Evolutionary conservation across 1,284 basidiomycete genomes (phyloP), one percentile per base, ranked within the genome.

Genomic region (Prillingera fragicola): DNA sequence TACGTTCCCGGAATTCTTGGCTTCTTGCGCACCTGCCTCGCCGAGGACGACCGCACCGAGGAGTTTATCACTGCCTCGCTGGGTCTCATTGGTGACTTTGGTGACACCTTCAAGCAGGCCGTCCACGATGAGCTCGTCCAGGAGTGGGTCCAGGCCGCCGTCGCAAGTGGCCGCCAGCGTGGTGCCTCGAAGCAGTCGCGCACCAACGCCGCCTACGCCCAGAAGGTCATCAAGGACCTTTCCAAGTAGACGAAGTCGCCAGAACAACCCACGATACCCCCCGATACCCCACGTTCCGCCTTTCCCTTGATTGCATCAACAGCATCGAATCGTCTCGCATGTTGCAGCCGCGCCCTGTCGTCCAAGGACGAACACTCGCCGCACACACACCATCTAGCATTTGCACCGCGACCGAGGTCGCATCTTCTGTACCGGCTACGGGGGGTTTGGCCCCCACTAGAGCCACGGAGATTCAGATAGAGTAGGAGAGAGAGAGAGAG

Each of bases 71-170:
- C 84, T 56, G 73, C 88, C 25, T 79, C 80, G 5, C 83, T 86
- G 52, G 91, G 91, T 27, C 77, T 95, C 19, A 75, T 98, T 44
- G 95, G 95, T 48, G 94, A 99, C 65, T 76, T 98, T 33, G 92
- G 90, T 1, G 87, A 91, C 61, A 78, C 81, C 15, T 95, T 83
- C 34, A 76, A 78, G 50, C 84, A 84, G 25, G 79, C 90, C 59
- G 79, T 95, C 66, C 87, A 88, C 74, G 81, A 83, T 36, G 69
- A 82, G 41, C 74, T 98, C 43, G 77, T 88, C 36, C 75, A 80
- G 32, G 81, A 84, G 29, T 96, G 92, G 90, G 78, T 98, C 41
- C 79, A 80, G 3, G 74, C 76, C 15, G 84, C 89, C 53, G 76
- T 98, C 61, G 79, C 87, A 53, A 63, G 69, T 8, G 77, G 75